Evolutionary conservation across 1,284 basidiomycete genomes (phyloP), one percentile per base, ranked within the genome.

Genomic region (Agroathelia rolfsii): DNA sequence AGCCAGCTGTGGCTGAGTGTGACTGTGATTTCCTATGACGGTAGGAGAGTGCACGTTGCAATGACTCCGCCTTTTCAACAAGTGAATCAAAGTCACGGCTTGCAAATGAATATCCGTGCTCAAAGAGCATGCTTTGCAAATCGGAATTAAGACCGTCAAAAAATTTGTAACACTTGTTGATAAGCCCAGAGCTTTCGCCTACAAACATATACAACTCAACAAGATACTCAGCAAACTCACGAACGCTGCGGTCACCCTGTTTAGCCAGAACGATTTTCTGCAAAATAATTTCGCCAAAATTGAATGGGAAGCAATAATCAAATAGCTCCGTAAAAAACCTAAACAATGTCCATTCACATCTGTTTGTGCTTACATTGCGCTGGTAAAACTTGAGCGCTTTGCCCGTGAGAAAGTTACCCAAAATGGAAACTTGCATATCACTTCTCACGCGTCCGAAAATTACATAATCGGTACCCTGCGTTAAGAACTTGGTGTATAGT

Each of bases 291-390:
- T 39, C 16, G 3, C 55, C 42, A 36, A 55, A 65, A 24, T 63
- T 47, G 0, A 53, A 34, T 0, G 59, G 61, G 49, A 69, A 69
- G 30, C 62, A 65, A 35, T 61, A 58, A 36, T 64, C 51, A 36
- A 61, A 68, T 3, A 68, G 31, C 4, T 43, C 61, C 1, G 39
- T 24, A 29, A 65, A 61, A 38, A 66, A 55, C 5, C 34, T 13
- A 1, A 41, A 11, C 0, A 48, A 30, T 0, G 16, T 36, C 51
- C 50, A 53, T 8, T 41, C 15, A 4, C 43, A 27, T 0, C 48
- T 41, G 1, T 50, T 44, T 0, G 39, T 25, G 0, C 56, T 41
- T 0, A 63, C 60, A 13, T 55, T 45, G 3, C 41, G 48, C 0
- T 56, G 45, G 32, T 59, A 70, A 35, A 59, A 68, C 11, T 55